Conservation (phyloP, 2,329 filamentous ascomycete genomes). For the Fulvia fulva region DNA sequence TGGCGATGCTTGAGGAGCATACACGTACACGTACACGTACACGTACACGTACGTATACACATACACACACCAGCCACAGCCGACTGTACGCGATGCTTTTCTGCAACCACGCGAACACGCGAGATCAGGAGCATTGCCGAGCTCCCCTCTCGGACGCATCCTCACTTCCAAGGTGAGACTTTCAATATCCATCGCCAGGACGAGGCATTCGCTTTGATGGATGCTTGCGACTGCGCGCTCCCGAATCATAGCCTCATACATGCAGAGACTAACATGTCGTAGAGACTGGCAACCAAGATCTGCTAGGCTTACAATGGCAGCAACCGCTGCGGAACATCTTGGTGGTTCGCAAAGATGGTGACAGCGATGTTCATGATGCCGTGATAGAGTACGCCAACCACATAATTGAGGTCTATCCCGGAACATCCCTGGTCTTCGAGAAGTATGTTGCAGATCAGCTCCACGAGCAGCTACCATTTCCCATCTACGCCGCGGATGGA, state of each 20-base stretch:
- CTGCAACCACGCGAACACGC: constrained; percentile 42
- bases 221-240: too few species aligned
- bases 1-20: constrained; percentile 26
- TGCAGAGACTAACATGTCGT: constrained; percentile 27
- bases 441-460: constrained; percentile 67
- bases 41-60: constrained; percentile 19
- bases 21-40: constrained; percentile 17
- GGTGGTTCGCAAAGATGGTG: constrained; percentile 63
- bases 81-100: constrained; percentile 42
- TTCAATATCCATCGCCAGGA: background rate
- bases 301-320: constrained; percentile 65
- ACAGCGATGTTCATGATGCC: constrained; percentile 52
- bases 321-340: constrained; percentile 65
- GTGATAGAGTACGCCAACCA: constrained; percentile 62
- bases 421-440: constrained; percentile 79
- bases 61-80: constrained; percentile 12
- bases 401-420: constrained; percentile 73
- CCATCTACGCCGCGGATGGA: constrained; percentile 56
- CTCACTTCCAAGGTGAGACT: constrained; percentile 58
- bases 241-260: too few species aligned
- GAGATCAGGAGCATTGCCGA: constrained; percentile 50
- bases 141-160: constrained; percentile 56
- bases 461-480: constrained; percentile 66
- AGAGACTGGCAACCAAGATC: constrained; percentile 57
- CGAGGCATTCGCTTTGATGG: too few species aligned